These are phyloP conservation scores for Acacia crassicarpa DNA, from an alignment of 306 rosid genomes.

Conservation along the genomic window DNA sequence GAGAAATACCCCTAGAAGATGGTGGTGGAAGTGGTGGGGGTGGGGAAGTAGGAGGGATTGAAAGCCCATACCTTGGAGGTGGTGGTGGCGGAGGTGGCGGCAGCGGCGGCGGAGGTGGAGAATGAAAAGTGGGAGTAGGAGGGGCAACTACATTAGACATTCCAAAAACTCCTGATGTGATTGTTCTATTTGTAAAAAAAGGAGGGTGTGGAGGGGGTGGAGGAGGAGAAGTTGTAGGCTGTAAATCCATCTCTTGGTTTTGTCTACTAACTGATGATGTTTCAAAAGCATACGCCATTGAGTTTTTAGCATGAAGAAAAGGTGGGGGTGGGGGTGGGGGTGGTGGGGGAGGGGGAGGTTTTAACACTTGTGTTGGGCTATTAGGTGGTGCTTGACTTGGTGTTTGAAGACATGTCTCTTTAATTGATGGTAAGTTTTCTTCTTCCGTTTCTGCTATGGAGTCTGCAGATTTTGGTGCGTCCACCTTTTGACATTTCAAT, in stretches of 20 bases:
- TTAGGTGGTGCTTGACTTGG: constrained; percentile 18
- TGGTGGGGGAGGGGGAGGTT: constrained; percentile 25
- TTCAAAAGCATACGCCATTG: neutral
- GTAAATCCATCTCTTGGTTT: neutral
- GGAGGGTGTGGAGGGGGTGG: constrained; percentile 37
- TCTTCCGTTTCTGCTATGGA: constrained; percentile 42
- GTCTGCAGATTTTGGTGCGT: constrained; percentile 45
- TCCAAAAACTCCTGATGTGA: constrained; percentile 24
- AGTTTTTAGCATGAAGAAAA: neutral
- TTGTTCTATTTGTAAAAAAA: constrained; percentile 23
- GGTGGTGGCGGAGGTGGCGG: constrained; percentile 26
- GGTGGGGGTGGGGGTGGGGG: constrained; percentile 9
- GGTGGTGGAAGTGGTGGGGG: constrained; percentile 31
- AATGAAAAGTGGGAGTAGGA: neutral
- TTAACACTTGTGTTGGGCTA: constrained; percentile 31
- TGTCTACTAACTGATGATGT: neutral
- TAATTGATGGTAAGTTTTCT: constrained; percentile 35
- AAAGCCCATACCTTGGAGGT: constrained; percentile 20
- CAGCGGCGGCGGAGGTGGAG: neutral
- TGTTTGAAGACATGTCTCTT: constrained; percentile 41
- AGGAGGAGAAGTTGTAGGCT: constrained; percentile 21
- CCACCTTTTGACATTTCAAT: constrained; percentile 38
- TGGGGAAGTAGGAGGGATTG: constrained; percentile 23
- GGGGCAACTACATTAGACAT: constrained; percentile 26
- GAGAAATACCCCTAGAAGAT: neutral